These are phyloP conservation scores for Coprinopsis cinerea DNA, from an alignment of 768 basidiomycete species.

Conservation along the genomic window DNA sequence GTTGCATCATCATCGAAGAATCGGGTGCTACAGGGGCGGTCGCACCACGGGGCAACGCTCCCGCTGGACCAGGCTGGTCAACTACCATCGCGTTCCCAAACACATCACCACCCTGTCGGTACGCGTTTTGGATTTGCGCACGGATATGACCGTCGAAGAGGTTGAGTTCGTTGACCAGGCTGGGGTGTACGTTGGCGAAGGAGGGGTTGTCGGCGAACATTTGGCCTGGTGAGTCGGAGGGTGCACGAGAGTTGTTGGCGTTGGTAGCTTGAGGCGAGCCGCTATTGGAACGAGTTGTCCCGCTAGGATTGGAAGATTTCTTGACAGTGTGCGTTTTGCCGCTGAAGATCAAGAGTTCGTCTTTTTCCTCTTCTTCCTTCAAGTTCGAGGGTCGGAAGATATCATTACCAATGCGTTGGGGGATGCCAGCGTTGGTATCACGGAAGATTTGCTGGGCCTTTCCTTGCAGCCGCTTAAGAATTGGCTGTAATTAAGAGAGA, in stretches of 20 bases:
- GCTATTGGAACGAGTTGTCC: neutral
- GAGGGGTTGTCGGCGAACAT: conserved; percentile 28
- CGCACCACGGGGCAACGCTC: conserved; percentile 13
- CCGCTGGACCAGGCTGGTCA: conserved; percentile 15
- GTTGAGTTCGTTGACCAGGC: conserved; percentile 47
- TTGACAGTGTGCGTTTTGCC: conserved; percentile 68
- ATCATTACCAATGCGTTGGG: conserved; percentile 42
- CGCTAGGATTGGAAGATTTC: conserved; percentile 21
- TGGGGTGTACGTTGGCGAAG: conserved; percentile 50
- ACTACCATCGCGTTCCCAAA: conserved; percentile 26
- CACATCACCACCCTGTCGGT: conserved; percentile 30
- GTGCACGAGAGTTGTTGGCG: conserved; percentile 16
- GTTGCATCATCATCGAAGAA: conserved; percentile 7
- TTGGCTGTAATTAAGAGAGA: conserved; percentile 47
- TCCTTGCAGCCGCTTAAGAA: conserved; percentile 50
- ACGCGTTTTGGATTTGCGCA: conserved; percentile 44
- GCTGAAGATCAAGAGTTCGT: conserved; percentile 71
- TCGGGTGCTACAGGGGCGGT: conserved; percentile 16
- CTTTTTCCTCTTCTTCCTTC: conserved; percentile 39
- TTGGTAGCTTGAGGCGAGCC: conserved; percentile 12
- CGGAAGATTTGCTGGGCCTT: conserved; percentile 55
- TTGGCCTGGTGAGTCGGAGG: conserved; percentile 28
- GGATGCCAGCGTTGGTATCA: conserved; percentile 41
- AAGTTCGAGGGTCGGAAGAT: conserved; percentile 48
- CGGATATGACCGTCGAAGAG: conserved; percentile 52